Percentiles rank a stretch among this genome's conserved stretches.
phyloP scores from a whole-genome alignment of 202 grass and related monocot species.

The Dendrocalamus latiflorus region DNA sequence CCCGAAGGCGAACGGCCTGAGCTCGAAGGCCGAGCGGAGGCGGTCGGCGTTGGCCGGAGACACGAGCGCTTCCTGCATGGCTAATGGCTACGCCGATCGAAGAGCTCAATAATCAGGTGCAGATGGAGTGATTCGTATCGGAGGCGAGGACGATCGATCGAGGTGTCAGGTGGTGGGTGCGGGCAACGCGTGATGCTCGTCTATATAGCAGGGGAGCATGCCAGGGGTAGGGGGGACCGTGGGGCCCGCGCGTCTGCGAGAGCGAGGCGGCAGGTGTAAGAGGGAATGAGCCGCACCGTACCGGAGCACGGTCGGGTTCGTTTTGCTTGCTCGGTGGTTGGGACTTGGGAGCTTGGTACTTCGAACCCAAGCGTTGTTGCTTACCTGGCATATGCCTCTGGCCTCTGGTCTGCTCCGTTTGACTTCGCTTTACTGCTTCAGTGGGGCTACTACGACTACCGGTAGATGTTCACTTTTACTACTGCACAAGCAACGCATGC shows the following conservation, averaged over 20 bases:
- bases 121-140: background rate
- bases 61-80: constrained; percentile 42
- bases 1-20: constrained; percentile 43
- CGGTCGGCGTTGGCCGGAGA: constrained; percentile 36
- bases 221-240: constrained; percentile 32
- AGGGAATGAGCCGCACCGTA: background rate
- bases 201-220: constrained; percentile 46
- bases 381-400: background rate
- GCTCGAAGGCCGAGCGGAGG: constrained; percentile 43
- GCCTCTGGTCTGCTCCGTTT: background rate
- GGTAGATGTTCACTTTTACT: background rate
- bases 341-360: background rate
- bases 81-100: background rate
- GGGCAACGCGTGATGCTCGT: background rate
- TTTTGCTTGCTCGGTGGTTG: background rate
- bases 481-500: background rate
- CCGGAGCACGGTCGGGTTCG: constrained; percentile 2
- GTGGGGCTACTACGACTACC: background rate
- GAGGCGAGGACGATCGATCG: background rate
- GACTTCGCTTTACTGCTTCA: background rate
- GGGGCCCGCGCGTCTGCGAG: constrained; percentile 27
- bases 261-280: background rate
- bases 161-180: background rate
- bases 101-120: background rate
- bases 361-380: background rate